Conservation (phyloP, 1,139 yeast genomes). For the Blastobotrys elegans region DNA sequence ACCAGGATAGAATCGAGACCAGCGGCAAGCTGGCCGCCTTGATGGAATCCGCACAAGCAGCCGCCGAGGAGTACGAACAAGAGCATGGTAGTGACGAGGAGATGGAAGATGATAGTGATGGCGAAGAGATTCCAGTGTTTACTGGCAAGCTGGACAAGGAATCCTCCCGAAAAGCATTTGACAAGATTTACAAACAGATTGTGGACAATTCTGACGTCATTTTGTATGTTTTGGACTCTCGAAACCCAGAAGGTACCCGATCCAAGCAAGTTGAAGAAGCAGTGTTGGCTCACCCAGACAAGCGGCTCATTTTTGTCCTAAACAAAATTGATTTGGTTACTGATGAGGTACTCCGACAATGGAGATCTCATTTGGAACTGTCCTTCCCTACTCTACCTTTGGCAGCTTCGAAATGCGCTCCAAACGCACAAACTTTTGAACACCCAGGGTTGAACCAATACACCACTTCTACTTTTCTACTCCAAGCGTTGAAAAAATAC, state of each 20-base stretch:
- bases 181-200: conserved; percentile 68
- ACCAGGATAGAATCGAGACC: conserved; percentile 42
- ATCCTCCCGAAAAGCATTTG: conserved; percentile 76
- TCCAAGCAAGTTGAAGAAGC: conserved; percentile 89
- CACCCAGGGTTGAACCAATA: conserved; percentile 64
- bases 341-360: conserved; percentile 69
- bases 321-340: conserved; percentile 94
- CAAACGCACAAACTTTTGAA: conserved; percentile 65
- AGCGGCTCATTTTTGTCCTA: conserved; percentile 76
- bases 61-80: conserved; percentile 53
- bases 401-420: conserved; percentile 47
- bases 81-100: conserved; percentile 38
- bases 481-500: conserved; percentile 79
- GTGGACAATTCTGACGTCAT: conserved; percentile 89
- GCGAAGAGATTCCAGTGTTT: conserved; percentile 33
- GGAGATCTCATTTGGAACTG: conserved; percentile 76
- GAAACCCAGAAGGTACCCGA: conserved; percentile 96
- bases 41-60: conserved; percentile 82
- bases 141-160: conserved; percentile 43
- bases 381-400: conserved; percentile 91
- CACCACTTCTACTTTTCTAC: conserved; percentile 65
- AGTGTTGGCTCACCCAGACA: conserved; percentile 72
- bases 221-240: conserved; percentile 88
- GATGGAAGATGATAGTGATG: conserved; percentile 32
- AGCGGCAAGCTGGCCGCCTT: conserved; percentile 71